Evolutionary conservation across 2,329 filamentous ascomycete species (phyloP), one percentile per base, ranked within the genome.

Genomic region (Stemphylium beticola): DNA sequence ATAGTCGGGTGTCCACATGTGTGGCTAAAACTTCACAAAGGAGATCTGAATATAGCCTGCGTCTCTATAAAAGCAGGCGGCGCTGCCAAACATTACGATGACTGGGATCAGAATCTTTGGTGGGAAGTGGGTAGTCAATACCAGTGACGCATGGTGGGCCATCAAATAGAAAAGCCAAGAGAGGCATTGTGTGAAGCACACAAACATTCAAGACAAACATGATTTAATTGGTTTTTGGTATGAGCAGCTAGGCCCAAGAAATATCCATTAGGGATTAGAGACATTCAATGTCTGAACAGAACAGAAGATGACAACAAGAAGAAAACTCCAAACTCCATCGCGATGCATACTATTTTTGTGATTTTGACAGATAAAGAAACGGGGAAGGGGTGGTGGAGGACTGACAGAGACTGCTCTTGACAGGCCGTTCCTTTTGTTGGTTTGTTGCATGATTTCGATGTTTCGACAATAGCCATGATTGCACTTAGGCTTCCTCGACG

Each of bases 211-310:
- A 7, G 8, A 26, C 4, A 29, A 12, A 24, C 9, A 31, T 31
- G 14, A 29, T 40, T 17, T 3, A 44, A 17, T 44, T 36, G 6
- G n/a, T 41, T 54, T 37, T 26, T 22, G n/a, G 2, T 36, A 17
- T n/a, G 36, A 48, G 52, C 46, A 5, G 7, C 40, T 41, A 50
- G 40, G 33, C 52, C 40, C 51, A 40, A 24, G 31, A 34, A 54
- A 43, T 54, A 54, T 54, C 52, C 52, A 54, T 54, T 54, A 54
- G 52, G 41, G 62, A 73, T 73, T 73, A 73, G 58, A 65, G 69
- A 68, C 70, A 72, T 64, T 70, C 67, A 70, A 70, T 71, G 67
- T 65, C 70, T 58, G 41, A 51, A 48, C 53, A 55, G 62, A 64
- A 53, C 33, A 60, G 50, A 54, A 52, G 43, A 54, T 34, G 55